Conservation (phyloP, 768 basidiomycete species). For the Boletellus ananiceps region DNA sequence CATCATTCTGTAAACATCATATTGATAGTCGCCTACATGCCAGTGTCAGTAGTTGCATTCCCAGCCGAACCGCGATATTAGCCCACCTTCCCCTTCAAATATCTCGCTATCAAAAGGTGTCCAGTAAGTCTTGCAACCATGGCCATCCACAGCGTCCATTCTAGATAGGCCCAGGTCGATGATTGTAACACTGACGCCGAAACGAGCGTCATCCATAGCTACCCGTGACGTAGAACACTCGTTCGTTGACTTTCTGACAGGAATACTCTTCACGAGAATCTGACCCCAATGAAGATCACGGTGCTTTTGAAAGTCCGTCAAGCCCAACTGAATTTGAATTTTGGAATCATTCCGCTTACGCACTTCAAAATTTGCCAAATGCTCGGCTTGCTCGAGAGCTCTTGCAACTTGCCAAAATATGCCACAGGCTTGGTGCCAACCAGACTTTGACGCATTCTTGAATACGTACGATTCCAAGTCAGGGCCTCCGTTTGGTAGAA, state of each 20-base stretch:
- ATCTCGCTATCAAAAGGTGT: slow-evolving; percentile 84
- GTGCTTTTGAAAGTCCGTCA: slow-evolving; percentile 52
- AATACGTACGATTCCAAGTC: slow-evolving; percentile 89
- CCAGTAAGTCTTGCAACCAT: slow-evolving; percentile 53
- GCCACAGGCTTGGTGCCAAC: slow-evolving; percentile 85
- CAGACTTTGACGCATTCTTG: slow-evolving; percentile 46
- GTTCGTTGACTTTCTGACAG: slow-evolving; percentile 32
- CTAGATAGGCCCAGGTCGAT: slow-evolving; percentile 95
- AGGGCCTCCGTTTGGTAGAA: slow-evolving; percentile 84
- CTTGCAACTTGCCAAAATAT: slow-evolving; percentile 89
- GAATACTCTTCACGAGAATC: slow-evolving; percentile 69
- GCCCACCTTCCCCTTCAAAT: slow-evolving; percentile 86
- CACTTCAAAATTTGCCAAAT: slow-evolving; percentile 83
- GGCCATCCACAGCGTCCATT: slow-evolving; percentile 56
- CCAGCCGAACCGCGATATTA: background rate
- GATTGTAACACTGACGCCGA: slow-evolving; percentile 76
- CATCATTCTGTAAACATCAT: slow-evolving; percentile 93
- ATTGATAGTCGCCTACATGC: slow-evolving; percentile 79
- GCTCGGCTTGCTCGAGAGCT: slow-evolving; percentile 75
- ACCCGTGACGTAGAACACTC: slow-evolving; percentile 32
- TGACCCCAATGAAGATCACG: slow-evolving; percentile 99
- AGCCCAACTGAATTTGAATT: background rate
- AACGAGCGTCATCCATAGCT: slow-evolving; percentile 59
- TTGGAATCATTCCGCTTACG: slow-evolving; percentile 14
- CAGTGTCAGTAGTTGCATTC: slow-evolving; percentile 11